A percentile compares a stretch with the other conserved stretches of the same genome.
Evolutionary conservation across 257 asterid genomes (phyloP).

Genomic region (Solanum bulbocastanum): DNA sequence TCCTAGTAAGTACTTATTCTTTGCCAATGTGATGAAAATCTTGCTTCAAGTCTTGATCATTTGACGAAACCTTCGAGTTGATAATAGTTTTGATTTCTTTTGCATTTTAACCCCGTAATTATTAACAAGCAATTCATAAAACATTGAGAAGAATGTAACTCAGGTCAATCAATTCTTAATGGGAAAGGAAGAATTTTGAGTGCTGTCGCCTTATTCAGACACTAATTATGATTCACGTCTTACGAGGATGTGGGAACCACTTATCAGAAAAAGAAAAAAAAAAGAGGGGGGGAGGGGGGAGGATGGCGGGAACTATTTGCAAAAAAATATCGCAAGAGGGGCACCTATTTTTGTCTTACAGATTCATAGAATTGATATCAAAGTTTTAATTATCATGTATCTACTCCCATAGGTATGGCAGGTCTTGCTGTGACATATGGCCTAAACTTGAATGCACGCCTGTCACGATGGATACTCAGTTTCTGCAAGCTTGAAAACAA

Average conservation of each 20-base stretch:
- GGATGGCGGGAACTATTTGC: not conserved
- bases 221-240: not conserved
- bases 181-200: not conserved
- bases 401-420: constrained; percentile 66
- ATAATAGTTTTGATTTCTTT: not conserved
- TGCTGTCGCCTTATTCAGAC: not conserved
- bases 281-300: too few relatives aligned
- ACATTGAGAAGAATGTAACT: not conserved
- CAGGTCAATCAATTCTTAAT: not conserved
- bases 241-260: not conserved
- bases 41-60: not conserved
- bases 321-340: not conserved
- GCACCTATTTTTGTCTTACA: not conserved
- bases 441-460: constrained; percentile 86
- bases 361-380: not conserved
- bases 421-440: constrained; percentile 99
- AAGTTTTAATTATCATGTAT: not conserved
- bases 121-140: not conserved
- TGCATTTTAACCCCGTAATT: not conserved
- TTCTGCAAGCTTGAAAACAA: constrained; percentile 99
- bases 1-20: constrained; percentile 37
- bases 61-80: not conserved
- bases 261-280: not conserved
- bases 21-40: not conserved
- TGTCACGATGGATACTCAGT: constrained; percentile 97